These are phyloP conservation scores for Gymnopus androsaceus DNA, from an alignment of 1,284 basidiomycete species.

Conservation along the genomic window DNA sequence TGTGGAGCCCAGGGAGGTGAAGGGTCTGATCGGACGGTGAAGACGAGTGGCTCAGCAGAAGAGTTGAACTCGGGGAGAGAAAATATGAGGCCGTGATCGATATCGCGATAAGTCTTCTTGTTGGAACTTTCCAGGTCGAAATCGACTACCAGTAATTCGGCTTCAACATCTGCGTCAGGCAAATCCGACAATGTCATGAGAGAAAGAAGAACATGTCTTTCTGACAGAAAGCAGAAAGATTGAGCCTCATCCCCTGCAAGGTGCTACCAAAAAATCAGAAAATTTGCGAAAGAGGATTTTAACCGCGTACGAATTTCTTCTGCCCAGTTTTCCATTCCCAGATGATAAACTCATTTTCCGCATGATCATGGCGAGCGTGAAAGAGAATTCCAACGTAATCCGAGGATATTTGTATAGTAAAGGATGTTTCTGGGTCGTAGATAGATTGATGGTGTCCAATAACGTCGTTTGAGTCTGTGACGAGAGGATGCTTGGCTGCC, in stretches of 20 bases:
- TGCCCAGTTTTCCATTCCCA: constrained; percentile 65
- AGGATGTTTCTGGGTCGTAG: constrained; percentile 33
- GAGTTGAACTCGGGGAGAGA: constrained; percentile 37
- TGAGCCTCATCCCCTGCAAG: constrained; percentile 37
- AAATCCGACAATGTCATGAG: constrained; percentile 12
- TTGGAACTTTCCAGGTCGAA: constrained; percentile 30
- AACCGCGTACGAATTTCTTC: constrained; percentile 43
- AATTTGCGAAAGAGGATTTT: constrained; percentile 4
- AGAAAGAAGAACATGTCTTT: constrained; percentile 14
- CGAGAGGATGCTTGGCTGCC: constrained; percentile 48
- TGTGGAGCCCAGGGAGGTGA: constrained; percentile 45
- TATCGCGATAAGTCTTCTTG: constrained; percentile 28
- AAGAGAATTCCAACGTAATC: constrained; percentile 52
- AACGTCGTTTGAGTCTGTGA: constrained; percentile 33
- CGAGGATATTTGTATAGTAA: constrained; percentile 50
- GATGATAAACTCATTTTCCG: constrained; percentile 47
- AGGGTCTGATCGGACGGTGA: constrained; percentile 60
- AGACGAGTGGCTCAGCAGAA: constrained; percentile 27
- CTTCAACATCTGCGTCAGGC: constrained; percentile 16
- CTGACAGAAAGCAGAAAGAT: constrained; percentile 27
- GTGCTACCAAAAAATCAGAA: constrained; percentile 28
- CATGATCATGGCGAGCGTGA: constrained; percentile 16
- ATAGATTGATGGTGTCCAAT: constrained; percentile 35
- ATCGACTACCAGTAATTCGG: constrained; percentile 27
- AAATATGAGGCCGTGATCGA: constrained; percentile 41